Evolutionary conservation across 805 yeast genomes (phyloP).

Genomic region (Candida xyloterini): DNA sequence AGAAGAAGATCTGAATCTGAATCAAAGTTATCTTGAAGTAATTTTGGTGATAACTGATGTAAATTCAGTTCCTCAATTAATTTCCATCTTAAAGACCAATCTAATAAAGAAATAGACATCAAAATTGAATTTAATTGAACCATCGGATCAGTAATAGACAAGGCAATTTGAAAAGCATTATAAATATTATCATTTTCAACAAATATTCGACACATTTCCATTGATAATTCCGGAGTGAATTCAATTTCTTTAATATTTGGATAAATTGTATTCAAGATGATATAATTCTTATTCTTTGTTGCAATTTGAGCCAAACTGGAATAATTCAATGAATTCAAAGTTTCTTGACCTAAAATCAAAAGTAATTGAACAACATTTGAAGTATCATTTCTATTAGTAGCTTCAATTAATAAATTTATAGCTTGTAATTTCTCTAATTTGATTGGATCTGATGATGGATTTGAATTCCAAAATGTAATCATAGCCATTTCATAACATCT

Average conservation of each 20-base stretch:
- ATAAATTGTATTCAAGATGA: conserved; percentile 2
- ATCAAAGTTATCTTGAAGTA: conserved; percentile 6
- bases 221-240: conserved; percentile 4
- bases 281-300: conserved; percentile 6
- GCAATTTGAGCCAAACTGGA: conserved; percentile 15
- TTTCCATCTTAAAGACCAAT: conserved; percentile 7
- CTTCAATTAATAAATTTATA: conserved; percentile 17
- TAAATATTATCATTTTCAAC: conserved; percentile 9
- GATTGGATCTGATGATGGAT: background rate
- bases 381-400: conserved; percentile 24
- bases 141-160: conserved; percentile 5
- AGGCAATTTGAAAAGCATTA: conserved; percentile 9
- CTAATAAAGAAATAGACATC: conserved; percentile 12
- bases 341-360: background rate
- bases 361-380: conserved; percentile 15
- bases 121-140: conserved; percentile 6
- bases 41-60: conserved; percentile 3
- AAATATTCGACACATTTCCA: conserved; percentile 9
- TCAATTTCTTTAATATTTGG: conserved; percentile 2
- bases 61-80: conserved; percentile 10
- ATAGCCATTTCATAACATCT: conserved; percentile 27
- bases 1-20: conserved; percentile 10
- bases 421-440: conserved; percentile 9
- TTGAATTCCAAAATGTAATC: conserved; percentile 16
- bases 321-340: conserved; percentile 11